Percentiles rank a stretch among this genome's conserved stretches.
These are phyloP conservation scores for Puya raimondii DNA, from an alignment of 176 grass and related monocot genomes.

Conservation along the genomic window DNA sequence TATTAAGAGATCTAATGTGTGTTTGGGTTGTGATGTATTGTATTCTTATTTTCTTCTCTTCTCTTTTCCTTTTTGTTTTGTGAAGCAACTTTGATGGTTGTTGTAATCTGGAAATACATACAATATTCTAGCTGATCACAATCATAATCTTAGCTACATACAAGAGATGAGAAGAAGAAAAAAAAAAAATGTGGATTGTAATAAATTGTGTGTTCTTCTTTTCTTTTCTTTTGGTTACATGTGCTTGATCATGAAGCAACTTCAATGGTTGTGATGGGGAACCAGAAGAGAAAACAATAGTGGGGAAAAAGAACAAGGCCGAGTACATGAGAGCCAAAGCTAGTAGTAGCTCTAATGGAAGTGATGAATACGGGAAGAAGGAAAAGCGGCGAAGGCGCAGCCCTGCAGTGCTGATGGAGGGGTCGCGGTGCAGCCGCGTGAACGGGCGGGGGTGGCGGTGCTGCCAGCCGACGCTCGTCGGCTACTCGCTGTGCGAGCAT, in stretches of 20 bases:
- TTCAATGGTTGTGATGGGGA: not conserved
- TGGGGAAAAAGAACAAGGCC: slow-evolving; percentile 13
- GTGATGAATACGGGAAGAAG: not conserved
- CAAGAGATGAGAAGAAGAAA: too few species aligned
- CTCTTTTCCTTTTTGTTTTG: too few species aligned
- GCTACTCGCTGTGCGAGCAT: slow-evolving; percentile 19
- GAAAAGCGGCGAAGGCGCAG: slow-evolving; percentile 12
- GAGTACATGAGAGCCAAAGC: not conserved
- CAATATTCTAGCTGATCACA: too few species aligned
- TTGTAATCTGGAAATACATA: too few species aligned
- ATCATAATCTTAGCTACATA: too few species aligned
- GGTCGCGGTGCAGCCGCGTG: slow-evolving; percentile 20
- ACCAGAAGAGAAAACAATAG: slow-evolving; percentile 8
- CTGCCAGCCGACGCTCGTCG: slow-evolving; percentile 21
- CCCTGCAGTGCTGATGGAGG: slow-evolving; percentile 20
- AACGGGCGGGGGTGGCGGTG: slow-evolving; percentile 21
- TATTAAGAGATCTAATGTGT: too few species aligned
- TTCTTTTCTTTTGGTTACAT: slow-evolving; percentile 6
- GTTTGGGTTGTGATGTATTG: too few species aligned
- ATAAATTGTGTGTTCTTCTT: slow-evolving; percentile 1
- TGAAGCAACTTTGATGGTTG: too few species aligned
- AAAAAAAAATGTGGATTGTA: too few species aligned
- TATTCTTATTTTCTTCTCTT: too few species aligned
- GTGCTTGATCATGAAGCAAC: not conserved
- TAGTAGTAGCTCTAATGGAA: not conserved